These are phyloP conservation scores for Volvariella surrecta DNA, from an alignment of 1,284 basidiomycete species.

Conservation along the genomic window DNA sequence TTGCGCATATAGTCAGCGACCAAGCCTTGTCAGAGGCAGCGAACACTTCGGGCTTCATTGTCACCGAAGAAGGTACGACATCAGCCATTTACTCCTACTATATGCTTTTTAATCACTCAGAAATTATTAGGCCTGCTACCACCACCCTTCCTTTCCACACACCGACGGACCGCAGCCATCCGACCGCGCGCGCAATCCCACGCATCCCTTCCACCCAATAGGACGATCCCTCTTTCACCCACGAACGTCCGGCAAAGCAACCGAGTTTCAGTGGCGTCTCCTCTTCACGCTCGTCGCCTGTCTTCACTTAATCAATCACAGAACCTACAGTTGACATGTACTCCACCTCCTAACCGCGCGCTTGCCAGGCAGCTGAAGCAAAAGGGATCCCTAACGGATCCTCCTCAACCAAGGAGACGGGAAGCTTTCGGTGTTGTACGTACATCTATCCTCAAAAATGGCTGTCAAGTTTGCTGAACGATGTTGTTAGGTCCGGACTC, in stretches of 20 bases:
- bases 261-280: conserved; percentile 20
- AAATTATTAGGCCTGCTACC: conserved; percentile 43
- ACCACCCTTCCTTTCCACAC: conserved; percentile 50
- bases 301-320: conserved; percentile 20
- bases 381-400: conserved; percentile 64
- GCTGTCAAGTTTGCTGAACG: conserved; percentile 5
- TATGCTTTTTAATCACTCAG: not conserved
- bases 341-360: conserved; percentile 58
- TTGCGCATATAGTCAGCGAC: conserved; percentile 39
- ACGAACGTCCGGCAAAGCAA: conserved; percentile 16
- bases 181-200: conserved; percentile 49
- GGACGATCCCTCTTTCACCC: conserved; percentile 21
- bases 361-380: conserved; percentile 49
- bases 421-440: conserved; percentile 41
- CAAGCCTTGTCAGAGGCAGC: conserved; percentile 32
- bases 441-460: conserved; percentile 2
- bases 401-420: conserved; percentile 56
- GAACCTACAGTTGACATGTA: conserved; percentile 34
- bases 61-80: conserved; percentile 34
- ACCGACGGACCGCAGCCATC: conserved; percentile 31
- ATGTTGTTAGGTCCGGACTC: conserved; percentile 20
- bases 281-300: conserved; percentile 22
- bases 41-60: conserved; percentile 31
- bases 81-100: not conserved
- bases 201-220: conserved; percentile 23